phyloP scores from a whole-genome alignment of 2,329 filamentous ascomycete species.

The Beauveria sp. region DNA sequence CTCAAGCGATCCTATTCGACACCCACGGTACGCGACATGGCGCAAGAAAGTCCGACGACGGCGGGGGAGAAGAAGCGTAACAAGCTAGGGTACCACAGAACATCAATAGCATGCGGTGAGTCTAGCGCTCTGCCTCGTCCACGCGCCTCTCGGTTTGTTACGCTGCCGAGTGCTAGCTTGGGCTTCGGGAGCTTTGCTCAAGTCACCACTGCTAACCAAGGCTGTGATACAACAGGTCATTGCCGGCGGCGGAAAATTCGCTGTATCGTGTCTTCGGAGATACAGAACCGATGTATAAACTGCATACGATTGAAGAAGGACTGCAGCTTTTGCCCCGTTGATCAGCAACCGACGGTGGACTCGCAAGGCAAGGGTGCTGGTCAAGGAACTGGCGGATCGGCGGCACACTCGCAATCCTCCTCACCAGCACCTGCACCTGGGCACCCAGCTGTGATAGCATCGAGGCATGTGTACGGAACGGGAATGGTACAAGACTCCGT shows the following conservation, averaged over 20 bases:
- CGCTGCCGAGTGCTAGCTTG: neutral
- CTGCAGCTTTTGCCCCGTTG: conserved; percentile 80
- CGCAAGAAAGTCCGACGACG: conserved; percentile 19
- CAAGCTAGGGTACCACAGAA: conserved; percentile 85
- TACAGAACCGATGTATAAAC: conserved; percentile 70
- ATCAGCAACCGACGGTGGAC: conserved; percentile 52
- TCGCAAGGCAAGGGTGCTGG: conserved; percentile 32
- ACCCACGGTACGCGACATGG: conserved; percentile 3
- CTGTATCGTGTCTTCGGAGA: conserved; percentile 67
- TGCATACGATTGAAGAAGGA: conserved; percentile 87
- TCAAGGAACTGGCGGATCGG: conserved; percentile 27
- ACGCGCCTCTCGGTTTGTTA: neutral
- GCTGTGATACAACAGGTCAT: conserved; percentile 49
- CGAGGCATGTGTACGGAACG: neutral
- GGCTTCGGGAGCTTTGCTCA: neutral
- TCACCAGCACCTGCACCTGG: conserved; percentile 35
- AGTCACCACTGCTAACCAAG: neutral
- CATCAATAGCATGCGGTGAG: conserved; percentile 86
- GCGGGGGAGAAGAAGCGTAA: conserved; percentile 54
- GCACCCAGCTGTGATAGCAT: conserved; percentile 27
- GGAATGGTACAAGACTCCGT: neutral
- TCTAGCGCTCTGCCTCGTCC: conserved; percentile 16
- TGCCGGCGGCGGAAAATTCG: conserved; percentile 84
- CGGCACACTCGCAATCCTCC: conserved; percentile 35
- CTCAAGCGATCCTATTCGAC: conserved; percentile 8